These are phyloP conservation scores for Phytophthora syringae DNA, from an alignment of 352 stramenopile species.

Conservation along the genomic window DNA sequence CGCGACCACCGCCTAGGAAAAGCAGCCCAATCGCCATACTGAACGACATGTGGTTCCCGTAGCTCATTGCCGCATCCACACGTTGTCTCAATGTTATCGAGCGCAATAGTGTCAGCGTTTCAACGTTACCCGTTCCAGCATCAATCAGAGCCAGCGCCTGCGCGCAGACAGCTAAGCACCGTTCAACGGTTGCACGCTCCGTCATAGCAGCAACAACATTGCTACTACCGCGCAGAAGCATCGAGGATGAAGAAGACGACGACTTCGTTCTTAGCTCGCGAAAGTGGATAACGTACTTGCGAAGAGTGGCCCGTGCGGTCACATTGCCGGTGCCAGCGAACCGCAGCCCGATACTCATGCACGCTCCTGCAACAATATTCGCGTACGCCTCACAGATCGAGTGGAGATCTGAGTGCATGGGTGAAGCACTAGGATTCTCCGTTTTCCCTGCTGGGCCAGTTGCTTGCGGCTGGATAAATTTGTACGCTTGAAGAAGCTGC, in stretches of 20 bases:
- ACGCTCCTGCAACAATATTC: constrained; percentile 95
- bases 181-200: constrained; percentile 92
- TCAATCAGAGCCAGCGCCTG: constrained; percentile 96
- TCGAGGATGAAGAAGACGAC: constrained; percentile 38
- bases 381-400: constrained; percentile 95
- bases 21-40: constrained; percentile 96
- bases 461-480: constrained; percentile 21
- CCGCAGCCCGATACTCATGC: constrained; percentile 94
- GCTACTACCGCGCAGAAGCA: constrained; percentile 35
- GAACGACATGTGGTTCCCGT: constrained; percentile 96
- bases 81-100: constrained; percentile 80
- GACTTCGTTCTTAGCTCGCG: constrained; percentile 65
- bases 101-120: constrained; percentile 93
- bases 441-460: constrained; percentile 2
- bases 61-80: constrained; percentile 88
- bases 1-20: constrained; percentile 95
- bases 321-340: constrained; percentile 91
- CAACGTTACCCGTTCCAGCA: constrained; percentile 95
- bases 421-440: constrained; percentile 17
- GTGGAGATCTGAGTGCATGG: constrained; percentile 74
- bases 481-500: constrained; percentile 65
- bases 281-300: constrained; percentile 77
- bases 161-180: constrained; percentile 92
- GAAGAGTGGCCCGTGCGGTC: constrained; percentile 65
- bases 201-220: constrained; percentile 65